Evolutionary conservation across 2,329 filamentous ascomycete genomes (phyloP).

Genomic region (Penicillium hesseltinei): DNA sequence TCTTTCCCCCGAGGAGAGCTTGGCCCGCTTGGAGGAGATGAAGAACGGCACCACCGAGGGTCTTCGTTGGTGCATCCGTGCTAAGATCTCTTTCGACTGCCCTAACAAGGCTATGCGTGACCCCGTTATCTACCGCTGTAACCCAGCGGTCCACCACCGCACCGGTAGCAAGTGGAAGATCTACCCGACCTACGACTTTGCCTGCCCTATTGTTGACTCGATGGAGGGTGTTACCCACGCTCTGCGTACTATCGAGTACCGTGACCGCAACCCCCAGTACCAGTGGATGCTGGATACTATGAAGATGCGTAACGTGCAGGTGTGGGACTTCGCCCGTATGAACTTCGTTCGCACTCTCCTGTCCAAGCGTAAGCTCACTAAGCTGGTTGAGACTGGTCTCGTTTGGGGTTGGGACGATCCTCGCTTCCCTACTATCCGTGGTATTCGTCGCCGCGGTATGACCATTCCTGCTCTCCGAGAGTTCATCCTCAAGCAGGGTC

Average conservation of each 20-base stretch:
- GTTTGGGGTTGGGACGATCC: conserved; percentile 55
- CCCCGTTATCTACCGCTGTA: conserved; percentile 96
- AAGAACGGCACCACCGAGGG: conserved; percentile 79
- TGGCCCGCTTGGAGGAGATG: conserved; percentile 91
- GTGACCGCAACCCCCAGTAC: conserved; percentile 53
- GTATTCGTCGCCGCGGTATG: conserved; percentile 51
- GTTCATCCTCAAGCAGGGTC: conserved; percentile 52
- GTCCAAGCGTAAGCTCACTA: conserved; percentile 53
- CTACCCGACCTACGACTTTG: conserved; percentile 67
- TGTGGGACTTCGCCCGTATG: conserved; percentile 55
- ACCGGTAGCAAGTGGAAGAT: conserved; percentile 65
- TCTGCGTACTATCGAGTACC: conserved; percentile 62
- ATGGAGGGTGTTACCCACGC: conserved; percentile 65
- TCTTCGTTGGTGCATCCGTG: conserved; percentile 83
- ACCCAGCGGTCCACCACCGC: conserved; percentile 62
- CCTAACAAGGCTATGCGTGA: conserved; percentile 95
- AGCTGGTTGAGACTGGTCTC: conserved; percentile 48
- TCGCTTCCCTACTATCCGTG: conserved; percentile 51
- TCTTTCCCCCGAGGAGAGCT: conserved; percentile 73
- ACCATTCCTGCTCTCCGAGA: conserved; percentile 50
- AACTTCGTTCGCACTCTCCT: conserved; percentile 53
- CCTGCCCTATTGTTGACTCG: conserved; percentile 62
- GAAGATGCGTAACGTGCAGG: conserved; percentile 46
- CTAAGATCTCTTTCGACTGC: conserved; percentile 87
- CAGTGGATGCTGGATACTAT: conserved; percentile 52